Evolutionary conservation across 352 stramenopile species (phyloP).

Genomic region (Globisporangium parvum): DNA sequence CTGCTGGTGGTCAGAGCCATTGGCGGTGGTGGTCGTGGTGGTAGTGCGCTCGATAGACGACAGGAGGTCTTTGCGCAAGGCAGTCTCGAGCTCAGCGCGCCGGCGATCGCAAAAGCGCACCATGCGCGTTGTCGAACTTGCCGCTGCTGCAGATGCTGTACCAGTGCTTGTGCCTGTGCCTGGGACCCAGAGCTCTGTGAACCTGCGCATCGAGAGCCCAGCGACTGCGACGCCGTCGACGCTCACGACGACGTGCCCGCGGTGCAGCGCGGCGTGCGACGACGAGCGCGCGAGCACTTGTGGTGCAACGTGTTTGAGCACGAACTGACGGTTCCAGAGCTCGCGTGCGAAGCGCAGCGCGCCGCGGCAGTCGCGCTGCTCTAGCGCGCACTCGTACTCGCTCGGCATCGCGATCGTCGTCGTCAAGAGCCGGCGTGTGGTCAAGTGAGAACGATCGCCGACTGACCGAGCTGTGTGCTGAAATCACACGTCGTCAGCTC

Average conservation of each 20-base stretch:
- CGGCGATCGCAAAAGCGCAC: conserved; percentile 26
- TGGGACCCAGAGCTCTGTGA: conserved; percentile 25
- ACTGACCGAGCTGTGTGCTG: no score
- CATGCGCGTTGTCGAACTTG: neutral
- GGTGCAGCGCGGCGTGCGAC: conserved; percentile 17
- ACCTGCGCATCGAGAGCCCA: conserved; percentile 23
- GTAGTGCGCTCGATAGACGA: neutral
- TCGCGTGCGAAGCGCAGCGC: conserved; percentile 26
- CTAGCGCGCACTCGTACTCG: conserved; percentile 29
- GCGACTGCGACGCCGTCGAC: conserved; percentile 18
- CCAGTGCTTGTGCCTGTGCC: neutral
- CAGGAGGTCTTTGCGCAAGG: conserved; percentile 24
- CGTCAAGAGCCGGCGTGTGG: neutral
- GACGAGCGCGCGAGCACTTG: conserved; percentile 11
- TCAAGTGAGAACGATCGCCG: no score
- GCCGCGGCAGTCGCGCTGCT: conserved; percentile 8
- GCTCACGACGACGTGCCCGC: conserved; percentile 27
- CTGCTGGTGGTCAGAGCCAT: neutral
- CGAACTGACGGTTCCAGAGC: conserved; percentile 36
- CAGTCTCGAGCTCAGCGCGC: conserved; percentile 26
- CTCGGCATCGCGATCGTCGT: conserved; percentile 9
- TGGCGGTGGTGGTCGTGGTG: neutral
- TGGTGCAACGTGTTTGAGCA: conserved; percentile 24
- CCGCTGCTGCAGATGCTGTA: neutral
- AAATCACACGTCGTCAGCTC: no score